Conservation (phyloP, 169 alveolate genomes). For the Besnoitia besnoiti region DNA sequence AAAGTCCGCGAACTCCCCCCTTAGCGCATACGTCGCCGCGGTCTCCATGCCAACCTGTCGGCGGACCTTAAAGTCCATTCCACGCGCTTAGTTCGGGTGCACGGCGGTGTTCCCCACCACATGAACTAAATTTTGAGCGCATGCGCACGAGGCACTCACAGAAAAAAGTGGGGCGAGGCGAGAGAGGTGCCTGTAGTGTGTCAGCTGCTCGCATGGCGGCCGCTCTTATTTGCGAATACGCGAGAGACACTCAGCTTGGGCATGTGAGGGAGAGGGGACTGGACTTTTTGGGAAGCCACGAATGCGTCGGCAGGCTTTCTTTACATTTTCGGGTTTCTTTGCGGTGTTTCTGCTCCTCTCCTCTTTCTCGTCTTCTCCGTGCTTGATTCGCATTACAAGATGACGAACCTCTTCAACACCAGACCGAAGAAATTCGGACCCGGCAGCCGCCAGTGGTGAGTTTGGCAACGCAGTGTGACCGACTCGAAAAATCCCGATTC, state of each 20-base stretch:
- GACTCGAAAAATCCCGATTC: background rate
- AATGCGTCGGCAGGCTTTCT: background rate
- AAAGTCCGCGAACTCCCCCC: background rate
- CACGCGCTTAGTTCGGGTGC: background rate
- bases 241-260: background rate
- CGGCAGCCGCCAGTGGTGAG: conserved; percentile 82
- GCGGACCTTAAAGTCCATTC: background rate
- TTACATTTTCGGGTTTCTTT: background rate
- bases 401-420: conserved; percentile 77
- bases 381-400: conserved; percentile 29
- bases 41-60: background rate
- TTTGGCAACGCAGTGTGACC: background rate
- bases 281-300: too few species aligned
- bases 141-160: background rate
- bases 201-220: background rate
- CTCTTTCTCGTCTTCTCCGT: background rate
- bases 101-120: background rate
- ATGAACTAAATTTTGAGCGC: background rate
- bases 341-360: background rate
- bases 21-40: background rate
- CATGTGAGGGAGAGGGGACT: background rate
- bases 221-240: background rate
- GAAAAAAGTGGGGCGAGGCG: background rate
- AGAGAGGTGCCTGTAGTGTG: background rate
- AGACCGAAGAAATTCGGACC: conserved; percentile 80